phyloP scores from a whole-genome alignment of 73 alveolate species.

The Tetrahymena thermophila region DNA sequence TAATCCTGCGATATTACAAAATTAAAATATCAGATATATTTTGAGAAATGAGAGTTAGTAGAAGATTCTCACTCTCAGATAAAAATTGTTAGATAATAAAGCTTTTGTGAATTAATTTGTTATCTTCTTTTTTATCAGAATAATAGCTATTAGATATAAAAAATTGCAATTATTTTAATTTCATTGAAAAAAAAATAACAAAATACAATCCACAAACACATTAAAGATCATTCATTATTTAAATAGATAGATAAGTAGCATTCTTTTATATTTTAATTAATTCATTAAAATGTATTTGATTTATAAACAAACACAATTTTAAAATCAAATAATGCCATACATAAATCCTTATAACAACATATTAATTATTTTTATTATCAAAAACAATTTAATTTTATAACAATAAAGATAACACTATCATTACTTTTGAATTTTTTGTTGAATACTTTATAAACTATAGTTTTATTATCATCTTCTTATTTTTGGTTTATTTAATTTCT shows the following conservation, averaged over 20 bases:
- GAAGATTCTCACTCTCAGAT: not conserved
- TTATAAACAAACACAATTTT: not conserved
- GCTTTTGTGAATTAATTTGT: not conserved
- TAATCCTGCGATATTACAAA: not conserved
- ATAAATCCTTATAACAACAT: no score
- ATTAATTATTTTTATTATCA: no score
- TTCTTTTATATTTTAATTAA: not conserved
- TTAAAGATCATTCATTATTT: not conserved
- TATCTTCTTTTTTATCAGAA: not conserved
- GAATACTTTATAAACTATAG: no score
- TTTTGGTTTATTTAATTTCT: no score
- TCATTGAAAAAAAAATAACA: not conserved
- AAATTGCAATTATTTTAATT: not conserved
- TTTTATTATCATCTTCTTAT: no score
- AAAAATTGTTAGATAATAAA: not conserved
- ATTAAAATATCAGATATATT: not conserved
- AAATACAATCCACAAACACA: not conserved
- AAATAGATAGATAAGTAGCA: not conserved
- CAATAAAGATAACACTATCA: no score
- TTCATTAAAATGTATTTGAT: not conserved
- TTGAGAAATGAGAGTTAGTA: not conserved
- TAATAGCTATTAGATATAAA: no score
- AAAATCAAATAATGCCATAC: no score
- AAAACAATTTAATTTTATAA: no score
- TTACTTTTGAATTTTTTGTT: no score